Percentiles rank a stretch among this genome's conserved stretches.
Conservation (phyloP, 2,329 filamentous ascomycete species). For the Penicillium sp. region DNA sequence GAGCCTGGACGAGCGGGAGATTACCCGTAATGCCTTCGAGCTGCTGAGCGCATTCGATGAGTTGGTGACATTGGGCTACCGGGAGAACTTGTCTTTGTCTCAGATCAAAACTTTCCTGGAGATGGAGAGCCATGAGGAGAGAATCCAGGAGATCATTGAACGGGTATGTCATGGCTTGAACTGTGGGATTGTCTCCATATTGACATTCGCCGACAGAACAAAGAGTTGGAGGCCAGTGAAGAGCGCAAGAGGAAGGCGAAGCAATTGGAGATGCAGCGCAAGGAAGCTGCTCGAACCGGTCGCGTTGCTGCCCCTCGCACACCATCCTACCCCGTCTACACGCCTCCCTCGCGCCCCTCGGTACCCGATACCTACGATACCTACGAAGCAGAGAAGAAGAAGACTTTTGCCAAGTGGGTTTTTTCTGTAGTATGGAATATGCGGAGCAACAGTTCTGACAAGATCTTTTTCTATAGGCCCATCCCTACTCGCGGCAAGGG, state of each 20-base stretch:
- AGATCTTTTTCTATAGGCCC: conserved; percentile 45
- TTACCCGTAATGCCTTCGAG: conserved; percentile 90
- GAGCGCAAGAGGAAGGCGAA: conserved; percentile 98
- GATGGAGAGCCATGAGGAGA: conserved; percentile 98
- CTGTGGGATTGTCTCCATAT: conserved; percentile 5
- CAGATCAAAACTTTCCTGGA: conserved; percentile 99
- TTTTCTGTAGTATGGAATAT: conserved; percentile 2
- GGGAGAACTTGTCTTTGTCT: conserved; percentile 90
- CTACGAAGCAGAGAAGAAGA: conserved; percentile 98
- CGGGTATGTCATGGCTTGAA: conserved; percentile 53
- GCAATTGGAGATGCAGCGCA: conserved; percentile 97
- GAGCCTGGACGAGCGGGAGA: conserved; percentile 91
- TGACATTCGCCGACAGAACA: conserved; percentile 62
- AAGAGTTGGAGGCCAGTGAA: conserved; percentile 95
- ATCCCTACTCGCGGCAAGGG: conserved; percentile 79
- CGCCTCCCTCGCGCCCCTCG: conserved; percentile 67
- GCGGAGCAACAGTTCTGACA: conserved; percentile 25
- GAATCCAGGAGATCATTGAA: conserved; percentile 97
- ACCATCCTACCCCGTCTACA: conserved; percentile 84
- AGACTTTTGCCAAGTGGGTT: conserved; percentile 70
- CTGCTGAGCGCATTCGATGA: conserved; percentile 95
- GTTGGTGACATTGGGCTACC: conserved; percentile 88
- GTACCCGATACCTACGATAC: conserved; percentile 81
- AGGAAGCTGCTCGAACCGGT: conserved; percentile 79
- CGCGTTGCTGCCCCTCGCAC: conserved; percentile 65